A percentile compares a stretch with the other conserved stretches of the same genome.
Conservation (phyloP, 164 flowering plant species). For the Echeveria elegans region DNA sequence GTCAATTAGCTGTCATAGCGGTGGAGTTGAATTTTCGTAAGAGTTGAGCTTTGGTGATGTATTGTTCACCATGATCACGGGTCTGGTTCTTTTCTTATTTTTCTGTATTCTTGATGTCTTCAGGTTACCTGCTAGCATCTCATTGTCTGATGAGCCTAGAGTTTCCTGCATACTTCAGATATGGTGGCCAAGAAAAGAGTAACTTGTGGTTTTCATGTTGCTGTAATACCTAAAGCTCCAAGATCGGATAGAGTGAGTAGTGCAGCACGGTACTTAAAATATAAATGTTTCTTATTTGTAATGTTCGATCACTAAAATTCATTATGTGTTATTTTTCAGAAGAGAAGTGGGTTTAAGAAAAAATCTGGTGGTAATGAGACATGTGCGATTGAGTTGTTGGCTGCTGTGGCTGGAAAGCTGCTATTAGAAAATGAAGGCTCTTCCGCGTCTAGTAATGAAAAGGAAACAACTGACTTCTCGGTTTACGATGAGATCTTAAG, state of each 20-base stretch:
- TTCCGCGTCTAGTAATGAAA: constrained; percentile 35
- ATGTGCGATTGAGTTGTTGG: constrained; percentile 37
- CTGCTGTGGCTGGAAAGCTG: constrained; percentile 37
- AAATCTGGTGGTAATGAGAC: constrained; percentile 19
- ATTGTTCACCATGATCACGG: too few relatives aligned
- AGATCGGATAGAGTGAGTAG: constrained; percentile 33
- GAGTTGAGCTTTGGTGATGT: neutral
- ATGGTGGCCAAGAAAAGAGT: constrained; percentile 36
- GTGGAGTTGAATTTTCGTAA: too few relatives aligned
- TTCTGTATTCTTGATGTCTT: neutral
- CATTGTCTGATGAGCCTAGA: constrained; percentile 15
- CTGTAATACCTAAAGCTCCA: constrained; percentile 32
- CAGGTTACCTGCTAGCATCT: constrained; percentile 10
- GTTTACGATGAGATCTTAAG: constrained; percentile 11
- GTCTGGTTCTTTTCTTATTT: neutral
- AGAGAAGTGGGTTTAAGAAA: constrained; percentile 20
- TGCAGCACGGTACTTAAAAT: neutral
- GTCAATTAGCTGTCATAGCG: too few relatives aligned
- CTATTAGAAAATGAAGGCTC: constrained; percentile 38
- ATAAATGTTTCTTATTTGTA: too few relatives aligned
- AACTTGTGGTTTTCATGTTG: constrained; percentile 25
- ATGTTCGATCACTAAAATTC: neutral
- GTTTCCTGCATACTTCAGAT: constrained; percentile 19
- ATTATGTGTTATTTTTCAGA: constrained; percentile 13
- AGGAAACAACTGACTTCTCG: constrained; percentile 17